These are phyloP conservation scores for Amanita rubescens DNA, from an alignment of 768 basidiomycete genomes.

Conservation along the genomic window DNA sequence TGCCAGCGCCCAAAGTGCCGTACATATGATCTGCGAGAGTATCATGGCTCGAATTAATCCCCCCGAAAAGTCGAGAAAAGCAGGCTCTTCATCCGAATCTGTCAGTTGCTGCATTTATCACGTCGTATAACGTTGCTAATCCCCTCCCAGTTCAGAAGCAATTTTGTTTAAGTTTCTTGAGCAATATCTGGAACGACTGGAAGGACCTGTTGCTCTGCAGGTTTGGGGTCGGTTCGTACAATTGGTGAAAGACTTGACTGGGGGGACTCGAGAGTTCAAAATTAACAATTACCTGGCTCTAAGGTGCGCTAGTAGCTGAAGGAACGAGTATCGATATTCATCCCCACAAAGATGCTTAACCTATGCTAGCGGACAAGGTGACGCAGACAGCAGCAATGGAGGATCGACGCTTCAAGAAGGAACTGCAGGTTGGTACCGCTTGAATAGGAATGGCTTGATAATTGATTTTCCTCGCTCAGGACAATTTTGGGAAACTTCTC, in stretches of 20 bases:
- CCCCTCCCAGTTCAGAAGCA: conserved; percentile 49
- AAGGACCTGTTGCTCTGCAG: conserved; percentile 88
- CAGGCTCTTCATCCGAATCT: conserved; percentile 57
- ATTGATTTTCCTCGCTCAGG: conserved; percentile 32
- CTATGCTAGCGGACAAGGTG: conserved; percentile 75
- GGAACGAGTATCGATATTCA: background rate
- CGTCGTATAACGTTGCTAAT: background rate
- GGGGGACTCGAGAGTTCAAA: conserved; percentile 60
- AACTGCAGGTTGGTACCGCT: conserved; percentile 59
- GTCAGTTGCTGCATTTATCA: conserved; percentile 32
- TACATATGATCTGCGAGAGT: conserved; percentile 85
- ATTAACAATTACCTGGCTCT: conserved; percentile 64
- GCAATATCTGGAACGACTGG: conserved; percentile 72
- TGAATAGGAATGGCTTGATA: background rate
- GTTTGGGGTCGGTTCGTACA: conserved; percentile 80
- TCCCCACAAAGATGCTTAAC: conserved; percentile 52
- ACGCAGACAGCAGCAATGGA: conserved; percentile 88
- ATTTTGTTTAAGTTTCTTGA: conserved; percentile 84
- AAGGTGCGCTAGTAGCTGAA: conserved; percentile 37
- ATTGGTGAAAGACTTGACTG: conserved; percentile 72
- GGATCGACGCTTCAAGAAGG: conserved; percentile 80
- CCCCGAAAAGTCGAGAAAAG: conserved; percentile 53
- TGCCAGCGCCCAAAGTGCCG: conserved; percentile 77
- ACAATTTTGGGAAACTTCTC: conserved; percentile 78
- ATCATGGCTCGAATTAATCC: conserved; percentile 52